A percentile compares a stretch with the other conserved stretches of the same genome.
Conservation (phyloP, 1,139 yeast species). For the Pneumocystis murina region DNA sequence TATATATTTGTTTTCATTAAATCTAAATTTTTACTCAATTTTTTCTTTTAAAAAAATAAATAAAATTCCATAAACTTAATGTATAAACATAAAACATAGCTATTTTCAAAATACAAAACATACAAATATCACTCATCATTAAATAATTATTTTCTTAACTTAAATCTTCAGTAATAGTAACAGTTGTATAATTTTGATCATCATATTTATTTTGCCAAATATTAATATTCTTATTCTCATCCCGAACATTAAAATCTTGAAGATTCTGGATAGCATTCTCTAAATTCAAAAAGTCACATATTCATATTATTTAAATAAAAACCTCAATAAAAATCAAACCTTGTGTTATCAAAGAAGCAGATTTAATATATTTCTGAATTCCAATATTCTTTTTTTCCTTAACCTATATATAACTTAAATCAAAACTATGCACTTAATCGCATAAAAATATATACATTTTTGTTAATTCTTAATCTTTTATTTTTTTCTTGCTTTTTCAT, state of each 20-base stretch:
- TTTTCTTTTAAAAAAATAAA: not conserved
- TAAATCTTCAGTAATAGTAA: not conserved
- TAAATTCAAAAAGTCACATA: not conserved
- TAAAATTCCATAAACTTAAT: not conserved
- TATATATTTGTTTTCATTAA: not conserved
- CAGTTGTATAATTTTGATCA: not conserved
- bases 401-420: not conserved
- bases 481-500: conserved; percentile 41
- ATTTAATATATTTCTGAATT: not conserved
- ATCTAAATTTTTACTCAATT: not conserved
- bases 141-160: not conserved
- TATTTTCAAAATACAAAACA: not conserved
- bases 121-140: not conserved
- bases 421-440: not conserved
- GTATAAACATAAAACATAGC: not conserved
- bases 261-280: not conserved
- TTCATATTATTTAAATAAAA: not conserved
- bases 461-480: not conserved
- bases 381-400: not conserved
- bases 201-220: not conserved
- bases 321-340: not conserved
- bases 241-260: not conserved
- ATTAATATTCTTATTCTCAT: not conserved
- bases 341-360: not conserved
- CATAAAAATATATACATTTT: not conserved